Percentiles rank a stretch among this genome's conserved stretches.
These are phyloP conservation scores for Elsinoe fawcettii DNA, from an alignment of 2,329 filamentous ascomycete genomes.

Conservation along the genomic window DNA sequence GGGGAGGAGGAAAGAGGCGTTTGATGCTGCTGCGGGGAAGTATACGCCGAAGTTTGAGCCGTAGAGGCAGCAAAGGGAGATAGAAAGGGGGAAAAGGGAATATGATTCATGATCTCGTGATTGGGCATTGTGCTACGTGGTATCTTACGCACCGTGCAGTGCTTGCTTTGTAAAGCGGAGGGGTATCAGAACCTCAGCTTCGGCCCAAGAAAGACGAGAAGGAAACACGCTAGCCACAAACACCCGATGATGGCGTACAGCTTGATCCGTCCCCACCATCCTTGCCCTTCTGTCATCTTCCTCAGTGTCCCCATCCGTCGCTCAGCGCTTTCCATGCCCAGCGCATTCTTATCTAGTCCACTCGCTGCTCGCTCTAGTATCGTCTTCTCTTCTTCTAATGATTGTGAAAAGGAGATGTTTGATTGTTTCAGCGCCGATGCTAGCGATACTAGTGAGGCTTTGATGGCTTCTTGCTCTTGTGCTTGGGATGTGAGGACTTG, in stretches of 20 bases:
- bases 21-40: slow-evolving; percentile 78
- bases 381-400: slow-evolving; percentile 67
- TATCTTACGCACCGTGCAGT: background rate
- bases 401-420: slow-evolving; percentile 61
- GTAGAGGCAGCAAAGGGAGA: slow-evolving; percentile 23
- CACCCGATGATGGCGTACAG: slow-evolving; percentile 78
- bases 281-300: slow-evolving; percentile 77
- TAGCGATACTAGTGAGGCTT: slow-evolving; percentile 71
- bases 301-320: slow-evolving; percentile 68
- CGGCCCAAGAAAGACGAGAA: slow-evolving; percentile 78
- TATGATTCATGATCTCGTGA: slow-evolving; percentile 6
- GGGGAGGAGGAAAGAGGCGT: slow-evolving; percentile 76
- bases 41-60: slow-evolving; percentile 75
- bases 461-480: slow-evolving; percentile 81
- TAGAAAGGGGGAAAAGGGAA: background rate
- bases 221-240: slow-evolving; percentile 66
- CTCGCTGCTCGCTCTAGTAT: slow-evolving; percentile 62
- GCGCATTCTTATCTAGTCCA: slow-evolving; percentile 68
- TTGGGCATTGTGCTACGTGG: background rate
- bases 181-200: slow-evolving; percentile 68
- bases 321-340: slow-evolving; percentile 67
- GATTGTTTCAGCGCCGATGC: slow-evolving; percentile 69
- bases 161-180: background rate
- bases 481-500: slow-evolving; percentile 22
- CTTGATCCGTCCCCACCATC: slow-evolving; percentile 70